Evolutionary conservation across 345 rosid genomes (phyloP), one percentile per base, ranked within the genome.

Genomic region (Corymbia maculata): DNA sequence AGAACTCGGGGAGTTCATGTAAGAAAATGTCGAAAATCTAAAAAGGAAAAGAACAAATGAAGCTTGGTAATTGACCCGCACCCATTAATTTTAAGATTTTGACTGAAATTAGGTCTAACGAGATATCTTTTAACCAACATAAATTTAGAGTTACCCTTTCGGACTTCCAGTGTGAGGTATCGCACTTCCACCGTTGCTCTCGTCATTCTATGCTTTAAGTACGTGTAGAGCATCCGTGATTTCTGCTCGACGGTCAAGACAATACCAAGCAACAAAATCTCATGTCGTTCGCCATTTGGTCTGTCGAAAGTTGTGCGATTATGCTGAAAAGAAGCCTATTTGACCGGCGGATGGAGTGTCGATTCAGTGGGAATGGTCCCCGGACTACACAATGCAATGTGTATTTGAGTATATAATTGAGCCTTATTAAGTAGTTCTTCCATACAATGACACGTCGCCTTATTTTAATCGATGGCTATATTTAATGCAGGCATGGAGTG

Each of bases 401-500:
- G 42, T n/a, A 13, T 36, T 2, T 7, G 36, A 14, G 13, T 7
- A 13, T 64, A 64, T 64, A n/a, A 7, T n/a, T 32, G 16, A 32
- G 75, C 75, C 36, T 64, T 36, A n/a, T 64, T n/a, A n/a, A 6
- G 75, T 28, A 0, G 75, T 4, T 64, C 36, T 64, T 70, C 13
- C 47, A 17, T 70, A 70, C 44, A 7, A 30, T 4, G 79, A 68
- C 44, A 30, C 79, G 36, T 30, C 44, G 14, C 79, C 7, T 2
- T 32, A 15, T 68, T 36, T 68, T 30, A 32, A 30, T 68, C 30
- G 15, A 68, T 68, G 4, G 82, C 47, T 32, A 36, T 36, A 3
- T 70, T 70, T 17, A 17, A 36, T 70, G 47, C 53, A 89, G 90
- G 91, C 92, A 91, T 70, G 92, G 92, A 44, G 92, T 89, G 52